Conservation (phyloP, 768 basidiomycete genomes). For the Gymnopilus dilepis region DNA sequence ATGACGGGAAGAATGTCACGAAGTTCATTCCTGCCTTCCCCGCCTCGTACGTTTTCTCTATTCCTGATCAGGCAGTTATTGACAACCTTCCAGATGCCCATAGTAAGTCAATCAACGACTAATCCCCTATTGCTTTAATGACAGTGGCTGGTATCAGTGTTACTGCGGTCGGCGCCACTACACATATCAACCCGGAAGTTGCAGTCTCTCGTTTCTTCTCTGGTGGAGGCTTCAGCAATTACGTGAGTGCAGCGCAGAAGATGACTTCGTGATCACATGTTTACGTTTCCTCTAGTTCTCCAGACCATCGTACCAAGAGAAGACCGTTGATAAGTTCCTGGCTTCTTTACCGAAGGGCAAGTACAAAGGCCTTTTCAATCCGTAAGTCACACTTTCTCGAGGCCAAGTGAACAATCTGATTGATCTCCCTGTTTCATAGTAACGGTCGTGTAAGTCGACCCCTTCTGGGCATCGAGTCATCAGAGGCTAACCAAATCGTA, state of each 20-base stretch:
- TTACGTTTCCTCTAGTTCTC: conserved; percentile 42
- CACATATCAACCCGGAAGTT: conserved; percentile 56
- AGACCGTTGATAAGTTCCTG: conserved; percentile 50
- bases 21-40: conserved; percentile 68
- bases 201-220: conserved; percentile 59
- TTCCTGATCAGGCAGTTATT: not conserved
- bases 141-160: conserved; percentile 48
- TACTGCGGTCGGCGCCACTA: conserved; percentile 74
- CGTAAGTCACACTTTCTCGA: conserved; percentile 42
- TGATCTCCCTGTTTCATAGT: conserved; percentile 31
- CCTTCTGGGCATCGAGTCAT: not conserved
- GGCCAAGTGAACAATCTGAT: not conserved
- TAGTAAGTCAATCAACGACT: conserved; percentile 40
- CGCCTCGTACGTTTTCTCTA: conserved; percentile 42
- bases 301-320: conserved; percentile 59
- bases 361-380: conserved; percentile 65
- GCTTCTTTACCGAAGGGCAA: conserved; percentile 47
- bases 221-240: conserved; percentile 77
- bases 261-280: not conserved
- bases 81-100: conserved; percentile 44
- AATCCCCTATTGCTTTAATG: not conserved
- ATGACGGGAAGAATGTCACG: conserved; percentile 59
- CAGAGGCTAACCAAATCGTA: conserved; percentile 21
- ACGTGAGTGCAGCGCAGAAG: conserved; percentile 53
- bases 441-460: conserved; percentile 54